Percentiles rank a stretch among this genome's conserved stretches.
These are phyloP conservation scores for Plenodomus lindquistii DNA, from an alignment of 2,329 filamentous ascomycete genomes.

Conservation along the genomic window DNA sequence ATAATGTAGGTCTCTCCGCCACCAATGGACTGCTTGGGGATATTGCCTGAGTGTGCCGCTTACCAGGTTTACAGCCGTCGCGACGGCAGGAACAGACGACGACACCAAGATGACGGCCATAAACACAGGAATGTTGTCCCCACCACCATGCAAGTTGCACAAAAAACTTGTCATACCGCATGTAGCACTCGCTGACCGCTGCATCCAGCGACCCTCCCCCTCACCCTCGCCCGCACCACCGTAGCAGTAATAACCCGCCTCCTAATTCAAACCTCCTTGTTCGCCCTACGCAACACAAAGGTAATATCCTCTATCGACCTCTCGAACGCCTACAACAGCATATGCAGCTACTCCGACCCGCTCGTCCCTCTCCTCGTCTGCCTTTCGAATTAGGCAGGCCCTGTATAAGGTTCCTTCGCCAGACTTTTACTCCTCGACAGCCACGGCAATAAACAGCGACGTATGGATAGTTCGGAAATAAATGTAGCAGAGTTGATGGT, in stretches of 20 bases:
- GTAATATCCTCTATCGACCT: slow-evolving; percentile 95
- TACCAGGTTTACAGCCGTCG: too few species aligned
- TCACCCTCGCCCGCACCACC: slow-evolving; percentile 57
- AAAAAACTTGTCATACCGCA: too few species aligned
- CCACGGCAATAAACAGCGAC: slow-evolving; percentile 19
- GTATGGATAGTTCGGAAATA: slow-evolving; percentile 20
- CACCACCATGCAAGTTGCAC: too few species aligned
- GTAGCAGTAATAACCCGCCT: slow-evolving; percentile 73
- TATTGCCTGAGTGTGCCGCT: too few species aligned
- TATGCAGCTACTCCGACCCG: slow-evolving; percentile 77
- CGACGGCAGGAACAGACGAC: too few species aligned
- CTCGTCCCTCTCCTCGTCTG: slow-evolving; percentile 84
- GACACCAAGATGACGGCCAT: too few species aligned
- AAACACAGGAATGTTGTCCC: too few species aligned
- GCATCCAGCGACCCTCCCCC: slow-evolving; percentile 45
- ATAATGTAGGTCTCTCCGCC: too few species aligned
- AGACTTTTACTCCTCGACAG: slow-evolving; percentile 57
- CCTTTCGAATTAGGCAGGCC: slow-evolving; percentile 85
- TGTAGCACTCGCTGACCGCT: too few species aligned
- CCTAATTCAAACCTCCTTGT: slow-evolving; percentile 82
- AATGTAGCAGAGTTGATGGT: slow-evolving; percentile 34
- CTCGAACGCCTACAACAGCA: slow-evolving; percentile 92
- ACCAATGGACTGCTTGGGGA: too few species aligned
- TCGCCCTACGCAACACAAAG: slow-evolving; percentile 87
- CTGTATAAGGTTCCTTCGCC: slow-evolving; percentile 82